Conservation (phyloP, 768 basidiomycete genomes). For the Coprinellus micaceus region DNA sequence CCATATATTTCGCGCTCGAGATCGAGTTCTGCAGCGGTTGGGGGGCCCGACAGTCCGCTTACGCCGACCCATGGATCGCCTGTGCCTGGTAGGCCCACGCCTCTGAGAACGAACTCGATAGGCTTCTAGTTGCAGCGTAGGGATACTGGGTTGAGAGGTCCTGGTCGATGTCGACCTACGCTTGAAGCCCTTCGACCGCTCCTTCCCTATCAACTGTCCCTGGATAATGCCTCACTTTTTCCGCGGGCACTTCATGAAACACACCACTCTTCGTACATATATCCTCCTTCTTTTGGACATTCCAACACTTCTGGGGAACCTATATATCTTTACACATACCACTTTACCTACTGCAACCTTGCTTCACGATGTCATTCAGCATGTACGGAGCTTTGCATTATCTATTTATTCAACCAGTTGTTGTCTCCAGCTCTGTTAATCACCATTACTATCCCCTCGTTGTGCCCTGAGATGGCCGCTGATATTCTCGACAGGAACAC, state of each 20-base stretch:
- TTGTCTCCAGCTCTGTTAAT: no score
- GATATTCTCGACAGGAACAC: no score
- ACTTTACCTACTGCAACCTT: neutral
- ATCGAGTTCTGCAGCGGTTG: conserved; percentile 40
- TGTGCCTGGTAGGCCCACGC: neutral
- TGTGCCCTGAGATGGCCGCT: no score
- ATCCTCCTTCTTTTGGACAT: neutral
- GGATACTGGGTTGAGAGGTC: no score
- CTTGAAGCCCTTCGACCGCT: no score
- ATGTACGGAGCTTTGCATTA: neutral
- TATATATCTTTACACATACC: neutral
- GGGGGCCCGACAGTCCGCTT: neutral
- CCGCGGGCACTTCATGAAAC: no score
- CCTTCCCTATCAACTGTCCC: no score
- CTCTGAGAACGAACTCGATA: neutral
- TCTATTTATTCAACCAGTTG: neutral
- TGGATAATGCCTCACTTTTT: no score
- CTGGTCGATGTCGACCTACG: no score
- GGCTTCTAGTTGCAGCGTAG: neutral
- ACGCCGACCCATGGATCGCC: conserved; percentile 3
- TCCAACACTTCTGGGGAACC: neutral
- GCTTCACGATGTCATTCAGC: neutral
- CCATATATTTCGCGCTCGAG: conserved; percentile 59
- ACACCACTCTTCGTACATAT: neutral
- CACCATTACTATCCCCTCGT: no score